Percentiles rank a stretch among this genome's conserved stretches.
These are phyloP conservation scores for Talinum fruticosum DNA, from an alignment of 148 eudicot species.

Conservation along the genomic window DNA sequence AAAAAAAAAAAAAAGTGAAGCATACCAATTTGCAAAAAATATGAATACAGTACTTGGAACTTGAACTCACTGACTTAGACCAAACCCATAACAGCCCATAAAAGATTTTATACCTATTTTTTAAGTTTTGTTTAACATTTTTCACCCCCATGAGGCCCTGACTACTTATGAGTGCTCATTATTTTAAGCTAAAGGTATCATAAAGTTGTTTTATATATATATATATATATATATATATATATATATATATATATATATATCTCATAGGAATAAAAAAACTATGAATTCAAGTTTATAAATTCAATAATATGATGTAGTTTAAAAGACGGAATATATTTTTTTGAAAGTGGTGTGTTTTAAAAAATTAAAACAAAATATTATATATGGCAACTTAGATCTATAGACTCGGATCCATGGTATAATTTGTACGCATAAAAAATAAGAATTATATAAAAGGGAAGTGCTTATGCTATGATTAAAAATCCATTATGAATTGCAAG, in stretches of 20 bases:
- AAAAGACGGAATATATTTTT: no score
- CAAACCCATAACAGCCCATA: slow-evolving; percentile 26
- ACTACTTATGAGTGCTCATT: slow-evolving; percentile 27
- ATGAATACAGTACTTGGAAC: slow-evolving; percentile 39
- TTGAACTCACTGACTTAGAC: slow-evolving; percentile 39
- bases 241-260: no score
- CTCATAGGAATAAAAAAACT: no score
- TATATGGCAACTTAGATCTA: no score
- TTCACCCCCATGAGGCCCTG: slow-evolving; percentile 19
- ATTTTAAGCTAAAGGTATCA: slow-evolving; percentile 19
- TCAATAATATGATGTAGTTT: no score
- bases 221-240: no score
- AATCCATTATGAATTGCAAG: slow-evolving; percentile 26
- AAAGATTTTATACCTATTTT: slow-evolving; percentile 9
- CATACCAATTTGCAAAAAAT: slow-evolving; percentile 25
- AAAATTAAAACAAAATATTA: no score
- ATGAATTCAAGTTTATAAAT: no score
- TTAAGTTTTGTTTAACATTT: slow-evolving; percentile 9
- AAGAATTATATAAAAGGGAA: slow-evolving; percentile 23
- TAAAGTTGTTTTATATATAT: slow-evolving; percentile 12
- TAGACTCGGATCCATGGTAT: no score
- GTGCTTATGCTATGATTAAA: slow-evolving; percentile 34
- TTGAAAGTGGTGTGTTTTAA: no score
- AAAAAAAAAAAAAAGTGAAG: slow-evolving; percentile 50
- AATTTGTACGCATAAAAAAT: slow-evolving; percentile 16